Conservation (phyloP, 257 asterid genomes). For the Thymus mandschuricus region DNA sequence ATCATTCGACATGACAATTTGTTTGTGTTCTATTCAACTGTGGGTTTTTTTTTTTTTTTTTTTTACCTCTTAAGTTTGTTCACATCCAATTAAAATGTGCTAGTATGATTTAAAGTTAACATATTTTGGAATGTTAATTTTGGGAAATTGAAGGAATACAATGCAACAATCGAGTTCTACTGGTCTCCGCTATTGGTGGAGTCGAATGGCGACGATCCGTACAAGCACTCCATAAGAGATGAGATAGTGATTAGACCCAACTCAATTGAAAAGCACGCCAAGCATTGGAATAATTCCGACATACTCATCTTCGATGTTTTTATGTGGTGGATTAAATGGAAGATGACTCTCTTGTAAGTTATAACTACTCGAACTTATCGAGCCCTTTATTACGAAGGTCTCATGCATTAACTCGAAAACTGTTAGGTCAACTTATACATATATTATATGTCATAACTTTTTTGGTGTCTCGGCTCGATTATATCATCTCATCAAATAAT, state of each 20-base stretch:
- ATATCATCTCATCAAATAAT: too few species aligned
- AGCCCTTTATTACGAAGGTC: too few species aligned
- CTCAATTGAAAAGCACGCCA: constrained; percentile 56
- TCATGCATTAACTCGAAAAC: too few species aligned
- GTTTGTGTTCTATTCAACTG: constrained; percentile 36
- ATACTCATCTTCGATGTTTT: constrained; percentile 58
- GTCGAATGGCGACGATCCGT: constrained; percentile 56
- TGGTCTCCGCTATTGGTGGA: constrained; percentile 71
- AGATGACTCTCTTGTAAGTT: constrained; percentile 53
- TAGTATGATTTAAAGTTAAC: too few species aligned
- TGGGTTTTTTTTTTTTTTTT: neutral
- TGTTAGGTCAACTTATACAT: too few species aligned
- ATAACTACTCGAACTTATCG: too few species aligned
- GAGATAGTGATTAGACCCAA: constrained; percentile 41
- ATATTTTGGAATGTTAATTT: too few species aligned
- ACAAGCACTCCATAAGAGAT: constrained; percentile 40
- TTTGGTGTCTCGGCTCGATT: too few species aligned
- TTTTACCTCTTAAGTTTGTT: too few species aligned
- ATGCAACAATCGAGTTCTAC: constrained; percentile 57
- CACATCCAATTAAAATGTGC: too few species aligned
- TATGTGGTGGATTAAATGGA: constrained; percentile 59
- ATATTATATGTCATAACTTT: too few species aligned
- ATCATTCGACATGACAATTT: constrained; percentile 18
- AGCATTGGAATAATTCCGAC: constrained; percentile 62
- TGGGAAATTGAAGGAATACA: constrained; percentile 46